Conservation (phyloP, 768 basidiomycete genomes). For the Dacryopinax spathularia region DNA sequence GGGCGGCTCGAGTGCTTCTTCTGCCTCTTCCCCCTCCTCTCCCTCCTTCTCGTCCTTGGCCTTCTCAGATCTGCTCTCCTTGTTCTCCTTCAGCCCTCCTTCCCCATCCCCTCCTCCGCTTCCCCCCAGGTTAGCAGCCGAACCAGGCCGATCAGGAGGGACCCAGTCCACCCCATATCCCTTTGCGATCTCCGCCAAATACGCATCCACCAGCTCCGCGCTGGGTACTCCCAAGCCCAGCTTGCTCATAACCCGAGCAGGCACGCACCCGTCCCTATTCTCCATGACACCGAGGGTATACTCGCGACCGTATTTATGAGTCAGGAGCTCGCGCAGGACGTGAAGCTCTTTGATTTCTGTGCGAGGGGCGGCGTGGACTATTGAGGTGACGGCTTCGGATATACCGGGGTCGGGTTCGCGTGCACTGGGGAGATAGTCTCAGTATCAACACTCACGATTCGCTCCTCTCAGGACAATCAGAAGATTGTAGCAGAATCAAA, state of each 20-base stretch:
- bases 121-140: no score
- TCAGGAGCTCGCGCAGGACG: slow-evolving; percentile 77
- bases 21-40: not conserved
- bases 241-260: slow-evolving; percentile 68
- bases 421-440: no score
- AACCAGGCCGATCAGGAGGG: slow-evolving; percentile 26
- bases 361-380: slow-evolving; percentile 83
- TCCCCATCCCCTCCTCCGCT: slow-evolving; percentile 18
- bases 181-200: slow-evolving; percentile 76
- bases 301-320: slow-evolving; percentile 91
- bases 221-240: slow-evolving; percentile 55
- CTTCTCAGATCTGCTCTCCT: slow-evolving; percentile 6
- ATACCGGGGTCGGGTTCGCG: slow-evolving; percentile 80
- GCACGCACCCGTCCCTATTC: slow-evolving; percentile 67
- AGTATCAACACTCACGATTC: no score
- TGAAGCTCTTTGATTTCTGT: slow-evolving; percentile 91
- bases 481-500: slow-evolving; percentile 5
- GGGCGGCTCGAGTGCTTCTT: slow-evolving; percentile 1
- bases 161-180: slow-evolving; percentile 68
- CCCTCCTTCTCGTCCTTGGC: slow-evolving; percentile 5
- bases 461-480: no score
- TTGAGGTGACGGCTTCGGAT: slow-evolving; percentile 69
- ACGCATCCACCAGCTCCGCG: slow-evolving; percentile 65
- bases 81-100: slow-evolving; percentile 20
- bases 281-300: slow-evolving; percentile 78